A percentile compares a stretch with the other conserved stretches of the same genome.
Evolutionary conservation across 2,329 filamentous ascomycete species (phyloP).

Genomic region (Colletotrichum phormii): DNA sequence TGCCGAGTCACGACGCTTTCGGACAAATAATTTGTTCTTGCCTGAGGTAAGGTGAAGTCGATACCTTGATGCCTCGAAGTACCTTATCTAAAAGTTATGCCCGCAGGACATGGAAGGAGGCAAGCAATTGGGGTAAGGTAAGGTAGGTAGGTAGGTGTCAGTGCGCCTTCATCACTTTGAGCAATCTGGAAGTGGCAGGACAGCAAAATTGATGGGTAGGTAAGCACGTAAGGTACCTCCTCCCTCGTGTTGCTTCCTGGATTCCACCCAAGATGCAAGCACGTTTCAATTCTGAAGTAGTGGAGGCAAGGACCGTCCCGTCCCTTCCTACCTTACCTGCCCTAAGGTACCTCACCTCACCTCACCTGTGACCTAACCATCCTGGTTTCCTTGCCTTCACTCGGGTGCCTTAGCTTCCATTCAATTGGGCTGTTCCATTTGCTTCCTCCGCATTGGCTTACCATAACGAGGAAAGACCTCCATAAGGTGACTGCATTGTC

Average conservation of each 20-base stretch:
- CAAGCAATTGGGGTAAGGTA: too few species aligned
- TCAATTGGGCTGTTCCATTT: background rate
- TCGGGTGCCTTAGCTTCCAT: background rate
- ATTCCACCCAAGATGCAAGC: background rate
- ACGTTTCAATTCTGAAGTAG: background rate
- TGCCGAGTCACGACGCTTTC: background rate
- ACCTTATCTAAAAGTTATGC: too few species aligned
- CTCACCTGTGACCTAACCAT: background rate
- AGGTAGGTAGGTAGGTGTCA: background rate
- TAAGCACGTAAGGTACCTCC: background rate
- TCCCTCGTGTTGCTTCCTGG: background rate
- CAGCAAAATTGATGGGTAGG: background rate
- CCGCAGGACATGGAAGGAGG: too few species aligned
- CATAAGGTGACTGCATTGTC: background rate
- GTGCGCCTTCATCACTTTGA: background rate
- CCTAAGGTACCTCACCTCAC: background rate
- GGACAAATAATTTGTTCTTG: background rate
- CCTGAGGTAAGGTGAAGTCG: background rate
- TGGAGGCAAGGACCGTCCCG: constrained; percentile 1
- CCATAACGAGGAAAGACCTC: background rate
- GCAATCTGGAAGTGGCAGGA: background rate
- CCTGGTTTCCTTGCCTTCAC: background rate
- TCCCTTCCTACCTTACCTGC: constrained; percentile 1
- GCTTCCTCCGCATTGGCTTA: background rate
- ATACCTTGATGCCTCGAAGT: too few species aligned